Conservation (phyloP, 75 land plant genomes). For the Ceratopteris richardii region DNA sequence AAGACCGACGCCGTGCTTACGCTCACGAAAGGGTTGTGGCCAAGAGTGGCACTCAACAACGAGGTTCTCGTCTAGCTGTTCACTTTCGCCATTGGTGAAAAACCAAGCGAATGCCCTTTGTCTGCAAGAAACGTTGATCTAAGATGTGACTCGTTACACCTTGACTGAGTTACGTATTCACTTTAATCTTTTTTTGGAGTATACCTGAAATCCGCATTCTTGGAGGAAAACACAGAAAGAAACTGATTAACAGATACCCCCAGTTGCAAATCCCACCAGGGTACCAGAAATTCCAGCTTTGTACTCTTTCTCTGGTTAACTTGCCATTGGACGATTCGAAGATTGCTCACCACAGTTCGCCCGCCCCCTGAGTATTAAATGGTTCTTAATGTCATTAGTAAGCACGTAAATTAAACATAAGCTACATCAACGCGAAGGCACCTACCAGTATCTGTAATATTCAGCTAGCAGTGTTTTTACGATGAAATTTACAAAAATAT, state of each 20-base stretch:
- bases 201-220: slow-evolving; percentile 87
- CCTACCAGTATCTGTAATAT: not conserved
- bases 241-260: slow-evolving; percentile 92
- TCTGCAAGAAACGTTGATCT: slow-evolving; percentile 32
- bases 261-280: slow-evolving; percentile 96
- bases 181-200: not conserved
- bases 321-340: slow-evolving; percentile 86
- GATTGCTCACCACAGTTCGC: slow-evolving; percentile 63
- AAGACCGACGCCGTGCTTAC: slow-evolving; percentile 45
- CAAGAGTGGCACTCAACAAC: slow-evolving; percentile 64
- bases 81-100: slow-evolving; percentile 59
- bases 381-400: not conserved
- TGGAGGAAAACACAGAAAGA: slow-evolving; percentile 75
- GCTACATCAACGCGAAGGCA: no score
- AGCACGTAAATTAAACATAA: not conserved
- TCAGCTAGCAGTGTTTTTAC: not conserved
- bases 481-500: not conserved
- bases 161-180: not conserved
- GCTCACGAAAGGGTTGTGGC: slow-evolving; percentile 64
- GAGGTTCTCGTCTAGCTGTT: slow-evolving; percentile 49
- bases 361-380: slow-evolving; percentile 70
- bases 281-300: slow-evolving; percentile 75
- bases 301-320: slow-evolving; percentile 56
- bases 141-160: not conserved
- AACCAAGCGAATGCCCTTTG: slow-evolving; percentile 75